A percentile compares a stretch with the other conserved stretches of the same genome.
Conservation (phyloP, 1,284 basidiomycete genomes). For the Cutaneotrichosporon arboriforme region DNA sequence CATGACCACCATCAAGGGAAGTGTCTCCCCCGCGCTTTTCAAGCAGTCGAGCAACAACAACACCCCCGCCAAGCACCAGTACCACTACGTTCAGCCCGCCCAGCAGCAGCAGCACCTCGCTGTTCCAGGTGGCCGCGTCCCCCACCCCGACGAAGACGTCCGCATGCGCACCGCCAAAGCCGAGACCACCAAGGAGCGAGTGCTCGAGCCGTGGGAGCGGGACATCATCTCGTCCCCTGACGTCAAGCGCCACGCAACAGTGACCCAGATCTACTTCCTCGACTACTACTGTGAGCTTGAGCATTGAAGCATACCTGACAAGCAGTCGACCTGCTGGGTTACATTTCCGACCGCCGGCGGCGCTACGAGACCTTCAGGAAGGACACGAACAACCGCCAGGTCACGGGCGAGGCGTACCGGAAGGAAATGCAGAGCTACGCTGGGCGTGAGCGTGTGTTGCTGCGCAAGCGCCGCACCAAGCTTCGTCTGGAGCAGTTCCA, state of each 20-base stretch:
- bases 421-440: slow-evolving; percentile 86
- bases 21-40: slow-evolving; percentile 49
- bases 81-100: slow-evolving; percentile 19
- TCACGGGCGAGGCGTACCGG: slow-evolving; percentile 58
- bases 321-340: slow-evolving; percentile 72
- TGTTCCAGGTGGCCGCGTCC: slow-evolving; percentile 12
- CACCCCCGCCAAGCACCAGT: slow-evolving; percentile 5
- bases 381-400: slow-evolving; percentile 66
- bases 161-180: slow-evolving; percentile 40
- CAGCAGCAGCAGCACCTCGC: slow-evolving; percentile 14
- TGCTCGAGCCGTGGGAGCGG: slow-evolving; percentile 70
- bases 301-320: background rate
- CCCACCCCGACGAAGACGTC: slow-evolving; percentile 31
- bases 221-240: slow-evolving; percentile 75
- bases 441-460: slow-evolving; percentile 80
- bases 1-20: slow-evolving; percentile 47
- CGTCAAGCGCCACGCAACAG: slow-evolving; percentile 85
- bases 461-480: slow-evolving; percentile 82
- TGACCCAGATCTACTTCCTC: slow-evolving; percentile 90
- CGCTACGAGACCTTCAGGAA: slow-evolving; percentile 72
- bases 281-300: slow-evolving; percentile 70
- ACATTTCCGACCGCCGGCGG: slow-evolving; percentile 75
- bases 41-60: slow-evolving; percentile 54
- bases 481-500: slow-evolving; percentile 82
- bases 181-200: slow-evolving; percentile 35